Evolutionary conservation across 306 rosid genomes (phyloP).

Genomic region (Trifolium fragiferum): DNA sequence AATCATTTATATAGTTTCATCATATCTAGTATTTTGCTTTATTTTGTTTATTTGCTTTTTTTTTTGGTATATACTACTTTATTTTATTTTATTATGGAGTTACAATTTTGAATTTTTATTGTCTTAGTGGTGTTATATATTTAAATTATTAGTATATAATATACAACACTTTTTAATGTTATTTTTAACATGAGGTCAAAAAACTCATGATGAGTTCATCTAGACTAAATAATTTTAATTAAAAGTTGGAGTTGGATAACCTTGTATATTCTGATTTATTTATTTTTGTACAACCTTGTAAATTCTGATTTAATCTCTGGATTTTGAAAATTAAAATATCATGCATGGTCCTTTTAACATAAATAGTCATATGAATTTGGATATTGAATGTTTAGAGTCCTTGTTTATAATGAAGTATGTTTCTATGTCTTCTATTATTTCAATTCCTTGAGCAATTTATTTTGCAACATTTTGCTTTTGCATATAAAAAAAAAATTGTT

Average conservation of each 20-base stretch:
- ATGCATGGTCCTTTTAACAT: too few species aligned
- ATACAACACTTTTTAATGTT: too few species aligned
- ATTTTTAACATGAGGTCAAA: too few species aligned
- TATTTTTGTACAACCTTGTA: neutral
- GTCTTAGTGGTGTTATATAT: neutral
- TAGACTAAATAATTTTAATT: neutral
- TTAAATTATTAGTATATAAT: too few species aligned
- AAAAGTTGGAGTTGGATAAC: neutral
- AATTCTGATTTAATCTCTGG: neutral
- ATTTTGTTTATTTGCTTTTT: too few species aligned
- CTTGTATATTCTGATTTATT: neutral
- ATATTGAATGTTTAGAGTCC: neutral
- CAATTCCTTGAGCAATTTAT: constrained; percentile 17
- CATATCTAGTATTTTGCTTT: neutral
- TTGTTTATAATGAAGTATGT: neutral
- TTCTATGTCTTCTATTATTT: neutral
- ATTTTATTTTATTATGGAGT: too few species aligned
- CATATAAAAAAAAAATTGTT: too few species aligned
- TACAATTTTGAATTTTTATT: too few species aligned
- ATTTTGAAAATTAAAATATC: neutral
- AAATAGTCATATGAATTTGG: neutral
- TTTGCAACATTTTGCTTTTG: neutral
- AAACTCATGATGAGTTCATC: neutral
- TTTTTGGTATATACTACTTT: too few species aligned
- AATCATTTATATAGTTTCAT: neutral